Percentiles rank a stretch among this genome's conserved stretches.
Evolutionary conservation across 2,329 filamentous ascomycete genomes (phyloP).

Genomic region (Capronia americana): DNA sequence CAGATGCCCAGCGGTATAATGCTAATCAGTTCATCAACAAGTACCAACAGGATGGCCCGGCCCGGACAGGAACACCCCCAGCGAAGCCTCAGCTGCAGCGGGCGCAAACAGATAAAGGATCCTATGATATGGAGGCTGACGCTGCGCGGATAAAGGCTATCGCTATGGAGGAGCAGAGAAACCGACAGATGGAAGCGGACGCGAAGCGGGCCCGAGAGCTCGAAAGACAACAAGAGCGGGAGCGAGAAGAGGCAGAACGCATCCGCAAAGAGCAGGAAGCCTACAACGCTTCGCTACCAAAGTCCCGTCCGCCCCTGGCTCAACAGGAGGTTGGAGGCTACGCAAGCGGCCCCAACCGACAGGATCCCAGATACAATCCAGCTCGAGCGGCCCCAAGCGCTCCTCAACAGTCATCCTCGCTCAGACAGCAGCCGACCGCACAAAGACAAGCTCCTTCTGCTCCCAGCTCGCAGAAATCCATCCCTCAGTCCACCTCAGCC

Average conservation of each 20-base stretch:
- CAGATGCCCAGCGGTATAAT: conserved; percentile 52
- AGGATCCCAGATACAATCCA: conserved; percentile 77
- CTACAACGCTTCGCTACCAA: conserved; percentile 87
- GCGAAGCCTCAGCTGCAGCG: conserved; percentile 64
- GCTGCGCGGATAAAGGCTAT: conserved; percentile 61
- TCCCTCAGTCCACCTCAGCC: conserved; percentile 37
- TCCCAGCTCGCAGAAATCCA: conserved; percentile 47
- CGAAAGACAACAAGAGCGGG: conserved; percentile 52
- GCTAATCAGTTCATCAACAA: conserved; percentile 48
- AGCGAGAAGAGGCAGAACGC: conserved; percentile 64
- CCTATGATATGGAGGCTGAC: conserved; percentile 51
- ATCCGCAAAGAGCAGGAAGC: conserved; percentile 78
- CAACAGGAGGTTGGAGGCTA: conserved; percentile 88
- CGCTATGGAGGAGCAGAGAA: conserved; percentile 59
- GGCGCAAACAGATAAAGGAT: conserved; percentile 53
- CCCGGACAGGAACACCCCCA: conserved; percentile 42
- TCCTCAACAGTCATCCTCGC: conserved; percentile 59
- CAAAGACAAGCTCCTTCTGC: conserved; percentile 84
- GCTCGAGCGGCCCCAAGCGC: conserved; percentile 82
- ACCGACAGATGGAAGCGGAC: conserved; percentile 56
- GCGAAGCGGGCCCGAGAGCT: conserved; percentile 46
- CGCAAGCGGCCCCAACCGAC: conserved; percentile 51
- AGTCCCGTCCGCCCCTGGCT: conserved; percentile 78
- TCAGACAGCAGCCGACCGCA: conserved; percentile 51
- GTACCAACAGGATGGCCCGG: conserved; percentile 41